A percentile compares a stretch with the other conserved stretches of the same genome.
Conservation (phyloP, 768 basidiomycete species). For the Trametes villosa region DNA sequence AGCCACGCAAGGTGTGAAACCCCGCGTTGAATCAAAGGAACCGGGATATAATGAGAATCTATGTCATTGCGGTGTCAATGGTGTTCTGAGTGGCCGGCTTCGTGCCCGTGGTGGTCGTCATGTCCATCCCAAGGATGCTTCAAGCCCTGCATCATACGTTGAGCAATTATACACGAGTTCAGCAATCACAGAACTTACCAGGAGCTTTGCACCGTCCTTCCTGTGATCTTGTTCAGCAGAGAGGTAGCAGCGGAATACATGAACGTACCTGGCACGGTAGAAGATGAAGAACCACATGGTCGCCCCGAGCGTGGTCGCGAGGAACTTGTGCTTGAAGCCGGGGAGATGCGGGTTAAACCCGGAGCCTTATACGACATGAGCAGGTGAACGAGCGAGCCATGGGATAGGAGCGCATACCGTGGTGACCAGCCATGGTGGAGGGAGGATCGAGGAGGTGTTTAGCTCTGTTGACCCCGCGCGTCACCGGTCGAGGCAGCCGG, state of each 20-base stretch:
- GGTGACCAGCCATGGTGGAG: constrained; percentile 35
- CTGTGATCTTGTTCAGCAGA: constrained; percentile 34
- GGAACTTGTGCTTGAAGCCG: constrained; percentile 71
- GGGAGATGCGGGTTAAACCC: constrained; percentile 92
- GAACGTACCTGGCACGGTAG: constrained; percentile 85
- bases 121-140: constrained; percentile 70
- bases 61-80: constrained; percentile 36
- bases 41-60: not conserved
- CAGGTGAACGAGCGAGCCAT: not conserved
- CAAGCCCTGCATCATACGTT: constrained; percentile 31
- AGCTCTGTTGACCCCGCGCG: constrained; percentile 17
- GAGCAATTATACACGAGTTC: not conserved
- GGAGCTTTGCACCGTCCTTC: constrained; percentile 42
- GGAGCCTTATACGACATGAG: constrained; percentile 47
- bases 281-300: constrained; percentile 99
- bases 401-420: constrained; percentile 23
- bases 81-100: constrained; percentile 41
- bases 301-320: constrained; percentile 86
- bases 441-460: constrained; percentile 24
- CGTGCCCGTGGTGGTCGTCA: constrained; percentile 50
- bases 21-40: not conserved
- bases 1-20: not conserved
- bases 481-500: constrained; percentile 8
- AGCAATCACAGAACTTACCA: constrained; percentile 30
- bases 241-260: not conserved